These are phyloP conservation scores for Pythium biforme DNA, from an alignment of 352 stramenopile genomes.

Conservation along the genomic window DNA sequence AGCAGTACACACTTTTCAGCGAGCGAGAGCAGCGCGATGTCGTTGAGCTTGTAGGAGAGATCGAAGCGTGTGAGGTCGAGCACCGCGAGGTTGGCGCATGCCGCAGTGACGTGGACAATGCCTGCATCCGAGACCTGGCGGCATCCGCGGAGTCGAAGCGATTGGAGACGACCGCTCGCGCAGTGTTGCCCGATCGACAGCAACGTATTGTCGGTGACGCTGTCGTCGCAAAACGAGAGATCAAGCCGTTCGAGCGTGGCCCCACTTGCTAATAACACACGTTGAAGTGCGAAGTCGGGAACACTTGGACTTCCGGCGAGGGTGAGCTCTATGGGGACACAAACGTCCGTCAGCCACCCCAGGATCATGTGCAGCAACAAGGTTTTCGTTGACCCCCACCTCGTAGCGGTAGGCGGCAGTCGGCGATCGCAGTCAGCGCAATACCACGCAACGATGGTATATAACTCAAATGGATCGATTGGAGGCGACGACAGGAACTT, in stretches of 20 bases:
- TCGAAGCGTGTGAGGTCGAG: slow-evolving; percentile 88
- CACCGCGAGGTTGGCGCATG: slow-evolving; percentile 53
- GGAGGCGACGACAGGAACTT: slow-evolving; percentile 43
- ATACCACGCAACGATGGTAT: slow-evolving; percentile 46
- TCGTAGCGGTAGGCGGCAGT: slow-evolving; percentile 49
- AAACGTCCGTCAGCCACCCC: background rate
- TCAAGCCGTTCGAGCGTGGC: slow-evolving; percentile 61
- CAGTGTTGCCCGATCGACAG: slow-evolving; percentile 68
- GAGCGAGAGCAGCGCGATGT: slow-evolving; percentile 88
- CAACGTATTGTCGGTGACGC: slow-evolving; percentile 81
- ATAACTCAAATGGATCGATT: slow-evolving; percentile 57
- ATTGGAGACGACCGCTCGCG: slow-evolving; percentile 33
- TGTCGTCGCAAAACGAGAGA: slow-evolving; percentile 69
- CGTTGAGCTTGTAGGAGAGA: slow-evolving; percentile 90
- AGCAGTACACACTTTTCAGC: slow-evolving; percentile 55
- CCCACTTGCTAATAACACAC: slow-evolving; percentile 73
- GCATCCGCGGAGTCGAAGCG: slow-evolving; percentile 78
- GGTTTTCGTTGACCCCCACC: slow-evolving; percentile 39
- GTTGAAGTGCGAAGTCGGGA: slow-evolving; percentile 75
- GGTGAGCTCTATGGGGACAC: slow-evolving; percentile 36
- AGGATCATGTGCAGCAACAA: background rate
- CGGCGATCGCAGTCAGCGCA: slow-evolving; percentile 54
- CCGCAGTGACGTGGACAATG: slow-evolving; percentile 70
- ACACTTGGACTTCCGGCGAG: slow-evolving; percentile 79
- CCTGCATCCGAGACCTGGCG: slow-evolving; percentile 87